Percentiles rank a stretch among this genome's conserved stretches.
Evolutionary conservation across 2,329 filamentous ascomycete species (phyloP).

Genomic region (Aureobasidium lini): DNA sequence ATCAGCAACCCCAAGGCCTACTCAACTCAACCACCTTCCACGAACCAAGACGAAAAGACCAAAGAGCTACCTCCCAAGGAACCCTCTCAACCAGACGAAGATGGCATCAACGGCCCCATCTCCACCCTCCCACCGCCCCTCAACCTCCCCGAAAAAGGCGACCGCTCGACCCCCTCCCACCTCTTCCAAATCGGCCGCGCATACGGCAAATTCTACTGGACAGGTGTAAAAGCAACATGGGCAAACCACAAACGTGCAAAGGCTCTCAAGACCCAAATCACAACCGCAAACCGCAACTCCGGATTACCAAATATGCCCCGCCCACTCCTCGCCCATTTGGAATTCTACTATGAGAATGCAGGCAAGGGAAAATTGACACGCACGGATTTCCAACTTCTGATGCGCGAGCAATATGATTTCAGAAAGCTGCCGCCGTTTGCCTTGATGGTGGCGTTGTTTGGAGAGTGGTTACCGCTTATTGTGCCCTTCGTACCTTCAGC

Average conservation of each 20-base stretch:
- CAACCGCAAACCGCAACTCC: neutral
- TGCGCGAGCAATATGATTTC: conserved; percentile 63
- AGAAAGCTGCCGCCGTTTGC: conserved; percentile 72
- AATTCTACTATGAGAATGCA: conserved; percentile 1
- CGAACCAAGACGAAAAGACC: conserved; percentile 5
- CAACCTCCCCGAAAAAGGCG: conserved; percentile 50
- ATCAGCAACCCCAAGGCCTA: neutral
- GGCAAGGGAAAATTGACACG: conserved; percentile 42
- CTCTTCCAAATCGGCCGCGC: conserved; percentile 60
- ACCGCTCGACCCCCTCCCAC: conserved; percentile 44
- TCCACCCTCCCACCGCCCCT: conserved; percentile 68
- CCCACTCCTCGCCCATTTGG: neutral
- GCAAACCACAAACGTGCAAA: conserved; percentile 49
- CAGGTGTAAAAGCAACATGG: conserved; percentile 67
- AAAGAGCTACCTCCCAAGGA: neutral
- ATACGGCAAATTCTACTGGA: conserved; percentile 81
- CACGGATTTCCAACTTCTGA: conserved; percentile 62
- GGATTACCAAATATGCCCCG: neutral
- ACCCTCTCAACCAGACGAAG: conserved; percentile 8
- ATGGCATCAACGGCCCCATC: conserved; percentile 59
- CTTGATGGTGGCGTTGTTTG: conserved; percentile 66
- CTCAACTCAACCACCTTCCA: neutral
- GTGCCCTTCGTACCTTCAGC: conserved; percentile 63
- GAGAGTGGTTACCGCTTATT: conserved; percentile 78
- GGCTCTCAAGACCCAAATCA: conserved; percentile 1